Evolutionary conservation across 2,329 filamentous ascomycete species (phyloP).

Genomic region (Xylaria multiplex): DNA sequence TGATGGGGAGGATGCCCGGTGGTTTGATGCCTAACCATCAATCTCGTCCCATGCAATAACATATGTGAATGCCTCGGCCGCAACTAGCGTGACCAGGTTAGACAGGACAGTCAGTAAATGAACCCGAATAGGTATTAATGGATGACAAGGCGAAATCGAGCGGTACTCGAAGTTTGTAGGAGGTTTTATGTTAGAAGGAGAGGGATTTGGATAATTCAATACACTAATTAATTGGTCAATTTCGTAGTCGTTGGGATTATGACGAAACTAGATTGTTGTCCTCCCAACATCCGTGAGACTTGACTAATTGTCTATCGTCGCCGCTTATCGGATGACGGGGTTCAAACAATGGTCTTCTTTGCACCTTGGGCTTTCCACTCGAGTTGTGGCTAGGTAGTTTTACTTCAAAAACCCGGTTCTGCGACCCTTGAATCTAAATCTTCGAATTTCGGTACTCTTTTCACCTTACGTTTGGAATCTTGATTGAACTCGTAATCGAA

Average conservation of each 20-base stretch:
- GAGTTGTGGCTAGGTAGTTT: too few species aligned
- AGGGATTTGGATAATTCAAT: neutral
- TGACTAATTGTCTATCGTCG: too few species aligned
- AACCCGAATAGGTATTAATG: neutral
- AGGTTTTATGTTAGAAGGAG: neutral
- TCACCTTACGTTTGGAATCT: too few species aligned
- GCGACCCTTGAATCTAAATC: too few species aligned
- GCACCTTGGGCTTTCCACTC: too few species aligned
- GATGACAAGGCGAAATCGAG: neutral
- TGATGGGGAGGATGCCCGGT: slow-evolving; percentile 20
- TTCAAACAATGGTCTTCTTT: too few species aligned
- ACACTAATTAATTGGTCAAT: neutral
- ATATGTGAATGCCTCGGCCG: neutral
- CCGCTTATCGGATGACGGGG: too few species aligned
- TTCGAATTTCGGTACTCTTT: too few species aligned
- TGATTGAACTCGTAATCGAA: too few species aligned
- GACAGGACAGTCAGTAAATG: neutral
- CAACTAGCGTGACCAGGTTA: neutral
- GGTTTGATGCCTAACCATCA: slow-evolving; percentile 17
- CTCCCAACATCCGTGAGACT: neutral
- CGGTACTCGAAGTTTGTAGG: neutral
- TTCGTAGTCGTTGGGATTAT: neutral
- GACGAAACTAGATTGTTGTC: neutral
- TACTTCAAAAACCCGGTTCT: too few species aligned
- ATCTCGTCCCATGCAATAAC: slow-evolving; percentile 9